Percentiles rank a stretch among this genome's conserved stretches.
Conservation (phyloP, 2,329 filamentous ascomycete genomes). For the Orbilia blumenaviensis region DNA sequence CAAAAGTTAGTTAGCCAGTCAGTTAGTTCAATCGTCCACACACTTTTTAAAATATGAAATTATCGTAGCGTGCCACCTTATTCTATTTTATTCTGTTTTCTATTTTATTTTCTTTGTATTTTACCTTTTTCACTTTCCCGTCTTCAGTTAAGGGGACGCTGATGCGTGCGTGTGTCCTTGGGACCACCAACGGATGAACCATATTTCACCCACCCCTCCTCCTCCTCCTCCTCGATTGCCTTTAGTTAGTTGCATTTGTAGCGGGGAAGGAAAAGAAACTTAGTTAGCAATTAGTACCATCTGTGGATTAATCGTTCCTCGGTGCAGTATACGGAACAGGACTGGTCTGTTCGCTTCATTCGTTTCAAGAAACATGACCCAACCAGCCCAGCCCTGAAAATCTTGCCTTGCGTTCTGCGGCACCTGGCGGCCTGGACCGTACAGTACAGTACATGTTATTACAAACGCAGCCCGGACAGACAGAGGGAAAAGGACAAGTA, state of each 20-base stretch:
- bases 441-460: background rate
- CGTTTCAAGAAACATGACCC: constrained; percentile 30
- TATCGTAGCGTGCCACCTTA: background rate
- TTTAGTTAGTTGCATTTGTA: background rate
- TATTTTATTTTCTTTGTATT: too few relatives aligned
- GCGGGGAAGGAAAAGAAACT: background rate
- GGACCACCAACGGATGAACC: too few relatives aligned
- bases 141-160: background rate
- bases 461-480: background rate
- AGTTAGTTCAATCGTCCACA: too few relatives aligned
- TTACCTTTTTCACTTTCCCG: too few relatives aligned
- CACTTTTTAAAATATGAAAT: background rate
- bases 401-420: constrained; percentile 1
- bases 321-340: constrained; percentile 28
- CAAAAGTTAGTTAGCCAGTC: too few relatives aligned
- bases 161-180: too few relatives aligned
- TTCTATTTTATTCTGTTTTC: too few relatives aligned
- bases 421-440: background rate
- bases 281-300: background rate
- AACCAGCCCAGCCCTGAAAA: constrained; percentile 14
- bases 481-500: background rate
- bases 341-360: constrained; percentile 7
- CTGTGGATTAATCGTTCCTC: too few relatives aligned
- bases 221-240: background rate
- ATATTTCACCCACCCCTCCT: background rate